A percentile compares a stretch with the other conserved stretches of the same genome.
phyloP scores from a whole-genome alignment of 352 stramenopile species.

The Phytophthora pinifolia region DNA sequence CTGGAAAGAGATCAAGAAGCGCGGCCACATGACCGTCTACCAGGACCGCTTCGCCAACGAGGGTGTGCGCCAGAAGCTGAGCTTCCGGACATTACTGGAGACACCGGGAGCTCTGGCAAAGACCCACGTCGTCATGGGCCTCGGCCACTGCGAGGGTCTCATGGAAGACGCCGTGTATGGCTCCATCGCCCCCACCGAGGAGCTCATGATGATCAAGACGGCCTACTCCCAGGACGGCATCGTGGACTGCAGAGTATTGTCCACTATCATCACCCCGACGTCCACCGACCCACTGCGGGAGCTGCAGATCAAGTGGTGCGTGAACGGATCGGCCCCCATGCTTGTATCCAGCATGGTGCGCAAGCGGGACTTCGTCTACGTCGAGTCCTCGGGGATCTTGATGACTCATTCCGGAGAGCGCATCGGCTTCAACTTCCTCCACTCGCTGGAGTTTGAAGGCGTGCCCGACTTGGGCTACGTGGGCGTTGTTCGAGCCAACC shows the following conservation, averaged over 20 bases:
- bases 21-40: conserved; percentile 29
- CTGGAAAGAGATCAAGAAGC: conserved; percentile 38
- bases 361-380: conserved; percentile 53
- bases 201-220: conserved; percentile 53
- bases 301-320: conserved; percentile 49
- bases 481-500: conserved; percentile 39
- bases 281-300: conserved; percentile 36
- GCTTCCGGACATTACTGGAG: conserved; percentile 30
- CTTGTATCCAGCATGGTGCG: conserved; percentile 41
- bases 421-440: conserved; percentile 54
- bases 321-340: conserved; percentile 43
- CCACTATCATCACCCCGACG: conserved; percentile 33
- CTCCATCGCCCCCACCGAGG: conserved; percentile 40
- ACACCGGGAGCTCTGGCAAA: conserved; percentile 22
- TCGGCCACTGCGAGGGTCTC: conserved; percentile 35
- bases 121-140: conserved; percentile 36
- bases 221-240: conserved; percentile 51
- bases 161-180: conserved; percentile 65
- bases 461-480: conserved; percentile 29
- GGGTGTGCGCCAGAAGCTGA: conserved; percentile 26
- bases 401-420: conserved; percentile 34
- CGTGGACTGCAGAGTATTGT: conserved; percentile 46
- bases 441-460: conserved; percentile 50
- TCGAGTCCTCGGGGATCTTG: conserved; percentile 45
- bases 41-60: conserved; percentile 25